A percentile compares a stretch with the other conserved stretches of the same genome.
These are phyloP conservation scores for Leccinum disarticulatum DNA, from an alignment of 768 basidiomycete genomes.

Conservation along the genomic window DNA sequence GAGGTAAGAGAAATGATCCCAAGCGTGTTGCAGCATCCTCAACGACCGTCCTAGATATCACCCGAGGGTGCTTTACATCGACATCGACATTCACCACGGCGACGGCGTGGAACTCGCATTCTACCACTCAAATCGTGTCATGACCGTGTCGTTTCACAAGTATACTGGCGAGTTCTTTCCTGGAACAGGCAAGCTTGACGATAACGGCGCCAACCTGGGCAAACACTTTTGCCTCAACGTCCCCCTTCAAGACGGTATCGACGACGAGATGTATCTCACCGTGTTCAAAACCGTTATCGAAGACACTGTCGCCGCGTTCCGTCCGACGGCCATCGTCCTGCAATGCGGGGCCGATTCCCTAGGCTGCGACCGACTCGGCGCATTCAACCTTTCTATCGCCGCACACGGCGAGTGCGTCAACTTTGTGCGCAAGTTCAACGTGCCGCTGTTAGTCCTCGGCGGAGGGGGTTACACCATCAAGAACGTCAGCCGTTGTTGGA, in stretches of 20 bases:
- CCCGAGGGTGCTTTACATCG: constrained; percentile 94
- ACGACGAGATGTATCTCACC: constrained; percentile 94
- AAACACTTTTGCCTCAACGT: constrained; percentile 97
- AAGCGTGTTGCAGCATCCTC: not conserved
- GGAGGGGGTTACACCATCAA: constrained; percentile 97
- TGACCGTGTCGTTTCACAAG: constrained; percentile 99
- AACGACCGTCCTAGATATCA: constrained; percentile 61
- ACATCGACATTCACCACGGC: constrained; percentile 99
- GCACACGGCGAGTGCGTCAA: constrained; percentile 98
- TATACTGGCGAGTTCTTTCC: constrained; percentile 99
- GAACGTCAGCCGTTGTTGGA: constrained; percentile 98
- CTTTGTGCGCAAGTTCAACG: constrained; percentile 89
- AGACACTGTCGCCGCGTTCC: constrained; percentile 86
- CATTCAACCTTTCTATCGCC: constrained; percentile 96
- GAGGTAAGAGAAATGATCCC: constrained; percentile 45
- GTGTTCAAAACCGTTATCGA: constrained; percentile 97
- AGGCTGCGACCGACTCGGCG: constrained; percentile 91
- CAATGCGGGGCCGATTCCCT: constrained; percentile 98
- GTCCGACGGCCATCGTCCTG: constrained; percentile 86
- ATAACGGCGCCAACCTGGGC: constrained; percentile 83
- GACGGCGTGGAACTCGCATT: constrained; percentile 98
- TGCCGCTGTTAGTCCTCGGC: constrained; percentile 89
- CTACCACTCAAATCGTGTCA: constrained; percentile 96
- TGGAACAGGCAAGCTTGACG: constrained; percentile 93
- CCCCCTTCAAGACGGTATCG: constrained; percentile 92